These are phyloP conservation scores for Fusarium bactridioides DNA, from an alignment of 2,329 filamentous ascomycete genomes.

Conservation along the genomic window DNA sequence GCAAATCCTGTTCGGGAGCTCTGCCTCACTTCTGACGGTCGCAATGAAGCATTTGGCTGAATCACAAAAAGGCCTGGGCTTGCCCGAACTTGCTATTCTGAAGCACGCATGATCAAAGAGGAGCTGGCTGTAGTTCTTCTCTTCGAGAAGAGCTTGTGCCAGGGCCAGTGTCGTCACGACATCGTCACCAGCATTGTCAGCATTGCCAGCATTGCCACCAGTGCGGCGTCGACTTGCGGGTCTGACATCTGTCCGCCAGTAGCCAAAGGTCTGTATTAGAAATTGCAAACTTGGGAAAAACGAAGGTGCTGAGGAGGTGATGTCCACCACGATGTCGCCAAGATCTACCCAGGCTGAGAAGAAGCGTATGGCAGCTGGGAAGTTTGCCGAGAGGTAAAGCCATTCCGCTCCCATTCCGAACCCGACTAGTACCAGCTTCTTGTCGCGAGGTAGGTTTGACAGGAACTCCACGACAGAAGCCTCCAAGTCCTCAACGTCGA, in stretches of 20 bases:
- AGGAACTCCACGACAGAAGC: constrained; percentile 5
- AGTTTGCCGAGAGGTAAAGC: constrained; percentile 2
- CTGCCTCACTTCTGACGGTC: neutral
- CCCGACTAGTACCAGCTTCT: neutral
- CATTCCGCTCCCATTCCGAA: constrained; percentile 27
- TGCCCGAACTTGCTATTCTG: neutral
- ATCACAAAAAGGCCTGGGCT: neutral
- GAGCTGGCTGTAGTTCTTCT: neutral
- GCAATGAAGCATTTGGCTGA: neutral
- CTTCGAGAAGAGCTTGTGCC: neutral
- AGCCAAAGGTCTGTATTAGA: constrained; percentile 1
- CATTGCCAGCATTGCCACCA: neutral
- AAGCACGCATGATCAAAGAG: neutral
- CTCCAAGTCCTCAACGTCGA: neutral
- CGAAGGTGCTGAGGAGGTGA: neutral
- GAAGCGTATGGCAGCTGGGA: constrained; percentile 1
- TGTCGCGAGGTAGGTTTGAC: neutral
- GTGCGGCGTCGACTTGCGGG: neutral
- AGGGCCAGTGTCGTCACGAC: constrained; percentile 18
- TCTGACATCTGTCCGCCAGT: constrained; percentile 8
- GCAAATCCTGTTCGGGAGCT: constrained; percentile 3
- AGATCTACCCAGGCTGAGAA: constrained; percentile 28
- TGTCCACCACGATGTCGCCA: constrained; percentile 17
- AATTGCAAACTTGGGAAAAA: neutral
- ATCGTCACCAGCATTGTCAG: constrained; percentile 29